Percentiles rank a stretch among this genome's conserved stretches.
phyloP scores from a whole-genome alignment of 495 filamentous ascomycete genomes.

The Penicillium daleae region DNA sequence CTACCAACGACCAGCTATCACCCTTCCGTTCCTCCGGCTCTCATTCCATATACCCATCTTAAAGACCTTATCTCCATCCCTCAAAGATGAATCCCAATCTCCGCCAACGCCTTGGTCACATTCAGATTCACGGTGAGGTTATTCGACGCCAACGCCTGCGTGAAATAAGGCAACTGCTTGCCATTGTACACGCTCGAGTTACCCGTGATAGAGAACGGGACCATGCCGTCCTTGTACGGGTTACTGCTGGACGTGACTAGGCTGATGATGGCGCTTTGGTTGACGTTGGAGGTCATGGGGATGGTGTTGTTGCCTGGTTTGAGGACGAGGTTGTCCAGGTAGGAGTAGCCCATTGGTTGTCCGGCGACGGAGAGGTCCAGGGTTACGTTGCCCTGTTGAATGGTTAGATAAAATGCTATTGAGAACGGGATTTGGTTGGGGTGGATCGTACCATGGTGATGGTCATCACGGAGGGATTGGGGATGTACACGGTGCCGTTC shows the following conservation, averaged over 20 bases:
- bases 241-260: conserved; percentile 37
- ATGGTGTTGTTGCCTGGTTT: conserved; percentile 63
- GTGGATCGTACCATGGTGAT: conserved; percentile 58
- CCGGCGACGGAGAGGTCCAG: conserved; percentile 60
- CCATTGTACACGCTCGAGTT: conserved; percentile 62
- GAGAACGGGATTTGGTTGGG: not conserved
- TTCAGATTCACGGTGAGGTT: conserved; percentile 47
- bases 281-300: conserved; percentile 56
- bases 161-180: conserved; percentile 64
- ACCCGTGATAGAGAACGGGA: conserved; percentile 64
- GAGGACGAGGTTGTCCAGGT: conserved; percentile 61
- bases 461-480: conserved; percentile 70
- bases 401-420: too few species aligned
- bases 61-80: not conserved
- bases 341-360: conserved; percentile 55
- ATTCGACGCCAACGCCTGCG: conserved; percentile 48
- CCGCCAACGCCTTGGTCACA: conserved; percentile 40
- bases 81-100: conserved; percentile 5
- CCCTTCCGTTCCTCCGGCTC: not conserved
- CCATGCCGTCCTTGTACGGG: conserved; percentile 55
- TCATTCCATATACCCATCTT: too few species aligned
- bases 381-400: conserved; percentile 73
- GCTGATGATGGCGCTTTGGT: conserved; percentile 51
- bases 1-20: not conserved
- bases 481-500: conserved; percentile 64